A percentile compares a stretch with the other conserved stretches of the same genome.
Evolutionary conservation across 2,329 filamentous ascomycete genomes (phyloP).

Genomic region (Fusarium sp.): DNA sequence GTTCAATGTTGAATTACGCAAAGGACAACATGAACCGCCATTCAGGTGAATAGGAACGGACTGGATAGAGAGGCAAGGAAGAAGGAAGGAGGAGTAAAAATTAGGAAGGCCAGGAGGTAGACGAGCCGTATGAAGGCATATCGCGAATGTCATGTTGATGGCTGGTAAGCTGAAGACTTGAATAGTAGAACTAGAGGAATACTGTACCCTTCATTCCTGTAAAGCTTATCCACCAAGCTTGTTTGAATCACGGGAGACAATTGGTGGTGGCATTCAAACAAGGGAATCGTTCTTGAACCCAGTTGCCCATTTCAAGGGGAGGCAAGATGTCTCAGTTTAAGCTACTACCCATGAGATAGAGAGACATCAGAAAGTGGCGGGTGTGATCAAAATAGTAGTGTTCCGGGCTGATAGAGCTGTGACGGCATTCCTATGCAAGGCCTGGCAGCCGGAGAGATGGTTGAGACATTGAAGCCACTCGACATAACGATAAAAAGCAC

Average conservation of each 20-base stretch:
- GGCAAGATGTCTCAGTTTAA: slow-evolving; percentile 52
- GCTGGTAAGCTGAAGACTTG: slow-evolving; percentile 46
- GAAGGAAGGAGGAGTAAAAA: slow-evolving; percentile 25
- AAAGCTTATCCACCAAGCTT: slow-evolving; percentile 42
- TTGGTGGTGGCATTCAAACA: slow-evolving; percentile 18
- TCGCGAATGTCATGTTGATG: slow-evolving; percentile 46
- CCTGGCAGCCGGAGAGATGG: slow-evolving; percentile 17
- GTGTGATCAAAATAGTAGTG: slow-evolving; percentile 21
- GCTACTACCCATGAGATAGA: slow-evolving; percentile 14
- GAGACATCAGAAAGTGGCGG: slow-evolving; percentile 32
- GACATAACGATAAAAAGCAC: background rate
- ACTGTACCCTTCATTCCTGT: slow-evolving; percentile 57
- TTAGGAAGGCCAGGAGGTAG: slow-evolving; percentile 29
- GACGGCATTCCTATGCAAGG: slow-evolving; percentile 49
- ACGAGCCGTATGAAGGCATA: slow-evolving; percentile 40
- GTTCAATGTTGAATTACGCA: slow-evolving; percentile 42
- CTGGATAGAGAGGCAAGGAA: slow-evolving; percentile 29
- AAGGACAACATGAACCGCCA: slow-evolving; percentile 36
- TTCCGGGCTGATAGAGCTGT: slow-evolving; percentile 36
- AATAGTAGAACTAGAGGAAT: slow-evolving; percentile 37
- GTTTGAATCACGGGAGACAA: slow-evolving; percentile 40
- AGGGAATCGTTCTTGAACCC: slow-evolving; percentile 28
- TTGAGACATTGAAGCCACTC: slow-evolving; percentile 47
- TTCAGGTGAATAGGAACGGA: slow-evolving; percentile 27
- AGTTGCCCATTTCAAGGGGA: slow-evolving; percentile 47